Evolutionary conservation across 129 eudicot species (phyloP).

Genomic region (Mikania micrantha): DNA sequence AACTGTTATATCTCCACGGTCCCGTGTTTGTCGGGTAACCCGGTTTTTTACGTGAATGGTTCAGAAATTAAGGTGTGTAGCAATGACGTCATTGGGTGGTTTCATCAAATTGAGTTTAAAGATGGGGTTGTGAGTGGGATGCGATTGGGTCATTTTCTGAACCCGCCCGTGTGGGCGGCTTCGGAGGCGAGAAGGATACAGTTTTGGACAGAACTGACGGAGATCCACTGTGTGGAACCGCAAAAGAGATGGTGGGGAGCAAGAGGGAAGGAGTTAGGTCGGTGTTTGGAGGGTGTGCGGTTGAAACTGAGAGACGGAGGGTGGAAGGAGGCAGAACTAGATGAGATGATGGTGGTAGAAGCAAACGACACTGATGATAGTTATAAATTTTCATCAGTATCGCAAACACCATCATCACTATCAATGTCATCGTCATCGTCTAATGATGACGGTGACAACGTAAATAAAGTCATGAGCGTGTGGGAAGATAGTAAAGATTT

Average conservation of each 20-base stretch:
- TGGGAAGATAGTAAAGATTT: slow-evolving; percentile 17
- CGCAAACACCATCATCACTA: background rate
- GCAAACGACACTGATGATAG: too few species aligned
- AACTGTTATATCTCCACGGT: slow-evolving; percentile 49
- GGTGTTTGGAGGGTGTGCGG: slow-evolving; percentile 50
- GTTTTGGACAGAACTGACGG: slow-evolving; percentile 71
- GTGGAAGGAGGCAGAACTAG: slow-evolving; percentile 74
- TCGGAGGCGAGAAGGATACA: slow-evolving; percentile 56
- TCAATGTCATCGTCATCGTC: slow-evolving; percentile 3
- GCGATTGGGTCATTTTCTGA: slow-evolving; percentile 14
- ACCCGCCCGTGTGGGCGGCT: slow-evolving; percentile 73
- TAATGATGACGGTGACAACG: slow-evolving; percentile 18
- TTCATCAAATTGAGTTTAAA: slow-evolving; percentile 36
- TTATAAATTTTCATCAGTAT: too few species aligned
- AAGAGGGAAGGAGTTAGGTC: slow-evolving; percentile 36
- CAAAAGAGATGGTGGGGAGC: too few species aligned
- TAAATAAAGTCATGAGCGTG: background rate
- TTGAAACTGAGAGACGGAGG: slow-evolving; percentile 61
- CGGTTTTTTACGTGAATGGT: slow-evolving; percentile 57
- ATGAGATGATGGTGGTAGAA: slow-evolving; percentile 82
- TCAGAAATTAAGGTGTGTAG: slow-evolving; percentile 53
- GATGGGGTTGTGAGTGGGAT: slow-evolving; percentile 27
- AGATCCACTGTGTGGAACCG: slow-evolving; percentile 20
- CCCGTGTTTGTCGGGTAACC: slow-evolving; percentile 60
- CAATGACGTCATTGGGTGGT: slow-evolving; percentile 62